Evolutionary conservation across 2,329 filamentous ascomycete genomes (phyloP), one percentile per base, ranked within the genome.

Genomic region (Myriosclerotinia scirpicola): DNA sequence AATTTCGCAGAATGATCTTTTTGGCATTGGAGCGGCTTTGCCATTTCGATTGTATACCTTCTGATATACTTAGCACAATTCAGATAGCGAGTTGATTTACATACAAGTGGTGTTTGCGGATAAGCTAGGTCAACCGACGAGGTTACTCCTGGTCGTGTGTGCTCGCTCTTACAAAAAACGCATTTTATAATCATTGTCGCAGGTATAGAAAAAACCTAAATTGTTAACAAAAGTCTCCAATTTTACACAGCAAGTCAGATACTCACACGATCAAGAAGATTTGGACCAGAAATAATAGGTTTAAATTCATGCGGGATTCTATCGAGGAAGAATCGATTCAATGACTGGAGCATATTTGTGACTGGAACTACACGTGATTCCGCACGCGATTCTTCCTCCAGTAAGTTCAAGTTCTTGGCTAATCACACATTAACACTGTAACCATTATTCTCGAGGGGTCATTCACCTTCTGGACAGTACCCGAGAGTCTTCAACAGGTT

Each of bases 401-500:
- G 82, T 6, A 99, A 82, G 2, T 92, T 91, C 36, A 96, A 80
- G 26, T 87, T 90, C 0, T 86, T 86, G 55, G 91, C 90, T 87
- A 50, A 15, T 40, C 44, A 26, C n/a, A 42, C n/a, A 36, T 73
- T 40, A 74, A 22, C 64, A 50, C 14, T 78, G 58, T 11, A 40
- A 20, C 44, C 20, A 44, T 34, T 2, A 22, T 40, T 22, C 11
- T 58, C n/a, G 36, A 36, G 62, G 9, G 30, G 12, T 42, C 52
- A 64, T 80, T 65, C 78, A 84, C 87, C 88, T 81, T 93, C 91
- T 2, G 91, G 88, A 69, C 93, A 89, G 70, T 88, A 90, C 76
- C 91, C 93, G 67, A 99, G 88, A 0, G 93, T 91, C 77, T 95
- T 96, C 42, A 98, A 81, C 69, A 99, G 85, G 75, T 99, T 99